Percentiles rank a stretch among this genome's conserved stretches.
Conservation (phyloP, 2,329 filamentous ascomycete species). For the Trematosphaeria pertusa region DNA sequence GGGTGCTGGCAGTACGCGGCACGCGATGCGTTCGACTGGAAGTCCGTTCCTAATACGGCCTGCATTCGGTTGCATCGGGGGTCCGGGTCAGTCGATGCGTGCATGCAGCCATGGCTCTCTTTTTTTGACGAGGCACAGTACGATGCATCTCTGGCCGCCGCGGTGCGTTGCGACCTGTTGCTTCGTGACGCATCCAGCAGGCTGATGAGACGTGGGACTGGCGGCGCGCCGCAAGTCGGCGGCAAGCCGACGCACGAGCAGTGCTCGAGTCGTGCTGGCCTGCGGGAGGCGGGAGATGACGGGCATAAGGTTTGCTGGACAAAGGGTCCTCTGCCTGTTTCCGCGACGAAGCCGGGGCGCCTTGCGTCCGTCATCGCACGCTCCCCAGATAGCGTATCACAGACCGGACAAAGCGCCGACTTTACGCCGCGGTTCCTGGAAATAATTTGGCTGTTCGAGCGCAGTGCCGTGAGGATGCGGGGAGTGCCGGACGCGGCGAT, state of each 20-base stretch:
- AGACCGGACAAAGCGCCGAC: too few species aligned
- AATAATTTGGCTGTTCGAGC: neutral
- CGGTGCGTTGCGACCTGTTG: conserved; percentile 8
- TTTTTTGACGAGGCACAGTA: conserved; percentile 17
- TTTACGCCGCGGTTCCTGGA: neutral
- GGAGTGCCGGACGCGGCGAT: neutral
- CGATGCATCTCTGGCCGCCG: conserved; percentile 13
- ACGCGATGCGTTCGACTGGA: conserved; percentile 25
- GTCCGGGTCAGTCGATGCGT: conserved; percentile 29
- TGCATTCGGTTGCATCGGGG: conserved; percentile 36
- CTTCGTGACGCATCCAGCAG: conserved; percentile 11
- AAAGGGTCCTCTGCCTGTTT: conserved; percentile 35
- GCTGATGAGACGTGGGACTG: conserved; percentile 32
- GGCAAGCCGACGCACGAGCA: conserved; percentile 32
- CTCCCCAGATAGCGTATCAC: neutral
- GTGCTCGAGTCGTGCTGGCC: conserved; percentile 30
- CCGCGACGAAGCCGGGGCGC: conserved; percentile 27
- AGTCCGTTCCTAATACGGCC: conserved; percentile 25
- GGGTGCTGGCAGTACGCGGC: conserved; percentile 14
- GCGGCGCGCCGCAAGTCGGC: conserved; percentile 11
- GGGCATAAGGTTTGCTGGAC: conserved; percentile 44
- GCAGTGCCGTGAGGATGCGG: too few species aligned
- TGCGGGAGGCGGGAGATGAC: conserved; percentile 48
- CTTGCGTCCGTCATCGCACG: conserved; percentile 13
- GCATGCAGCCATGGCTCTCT: conserved; percentile 27